phyloP scores from a whole-genome alignment of 441 rosid genomes.

The Gossypium gossypioides region DNA sequence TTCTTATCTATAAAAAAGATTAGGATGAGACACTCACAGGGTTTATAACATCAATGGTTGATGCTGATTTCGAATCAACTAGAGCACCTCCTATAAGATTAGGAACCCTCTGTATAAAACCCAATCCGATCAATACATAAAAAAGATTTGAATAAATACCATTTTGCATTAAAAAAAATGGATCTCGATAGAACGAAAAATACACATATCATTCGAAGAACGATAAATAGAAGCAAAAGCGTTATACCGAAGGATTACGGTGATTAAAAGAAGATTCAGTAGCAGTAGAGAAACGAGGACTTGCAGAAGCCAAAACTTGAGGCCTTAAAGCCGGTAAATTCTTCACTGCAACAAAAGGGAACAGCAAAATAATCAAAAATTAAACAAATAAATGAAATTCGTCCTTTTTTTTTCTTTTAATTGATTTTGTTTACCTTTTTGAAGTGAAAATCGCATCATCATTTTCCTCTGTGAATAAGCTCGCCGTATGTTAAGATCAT shows the following conservation, averaged over 20 bases:
- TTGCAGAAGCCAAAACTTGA: slow-evolving; percentile 27
- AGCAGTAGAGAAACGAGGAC: slow-evolving; percentile 39
- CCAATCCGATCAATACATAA: background rate
- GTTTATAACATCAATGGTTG: slow-evolving; percentile 59
- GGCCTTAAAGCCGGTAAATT: slow-evolving; percentile 40
- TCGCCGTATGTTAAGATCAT: background rate
- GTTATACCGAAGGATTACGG: slow-evolving; percentile 40
- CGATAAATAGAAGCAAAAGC: background rate
- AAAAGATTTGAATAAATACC: background rate
- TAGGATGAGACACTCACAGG: slow-evolving; percentile 47
- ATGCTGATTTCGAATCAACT: slow-evolving; percentile 54
- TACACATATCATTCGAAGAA: background rate
- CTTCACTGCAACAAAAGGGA: slow-evolving; percentile 33
- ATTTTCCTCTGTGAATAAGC: slow-evolving; percentile 1
- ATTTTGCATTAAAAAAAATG: background rate
- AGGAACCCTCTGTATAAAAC: slow-evolving; percentile 53
- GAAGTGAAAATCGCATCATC: slow-evolving; percentile 34
- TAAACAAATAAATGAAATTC: background rate
- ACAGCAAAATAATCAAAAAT: slow-evolving; percentile 9
- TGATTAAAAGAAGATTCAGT: slow-evolving; percentile 38
- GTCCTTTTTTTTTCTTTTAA: background rate
- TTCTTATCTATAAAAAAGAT: background rate
- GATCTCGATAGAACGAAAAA: background rate
- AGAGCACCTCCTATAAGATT: slow-evolving; percentile 80
- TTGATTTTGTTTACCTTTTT: slow-evolving; percentile 29